Evolutionary conservation across 345 rosid genomes (phyloP).

Genomic region (Ceriops decandra): DNA sequence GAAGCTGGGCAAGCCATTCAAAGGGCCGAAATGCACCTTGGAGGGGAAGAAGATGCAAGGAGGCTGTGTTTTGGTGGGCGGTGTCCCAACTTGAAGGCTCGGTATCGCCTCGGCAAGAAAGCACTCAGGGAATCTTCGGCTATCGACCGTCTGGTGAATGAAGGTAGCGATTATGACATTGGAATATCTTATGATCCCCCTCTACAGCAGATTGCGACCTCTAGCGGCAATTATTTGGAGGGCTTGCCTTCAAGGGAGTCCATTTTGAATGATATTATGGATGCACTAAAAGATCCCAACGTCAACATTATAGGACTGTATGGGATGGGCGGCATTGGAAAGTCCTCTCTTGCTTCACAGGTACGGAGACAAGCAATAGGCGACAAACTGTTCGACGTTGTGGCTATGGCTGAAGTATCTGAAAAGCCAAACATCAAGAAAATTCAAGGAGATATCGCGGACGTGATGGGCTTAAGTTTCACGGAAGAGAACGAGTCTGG

Average conservation of each 20-base stretch:
- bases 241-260: background rate
- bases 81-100: background rate
- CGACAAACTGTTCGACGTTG: background rate
- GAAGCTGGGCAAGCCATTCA: background rate
- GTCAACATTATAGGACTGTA: background rate
- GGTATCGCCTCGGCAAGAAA: background rate
- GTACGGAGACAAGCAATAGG: background rate
- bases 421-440: background rate
- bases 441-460: constrained; percentile 24
- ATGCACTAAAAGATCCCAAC: background rate
- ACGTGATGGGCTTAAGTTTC: background rate
- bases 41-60: background rate
- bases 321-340: constrained; percentile 11
- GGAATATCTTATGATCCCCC: too few species aligned
- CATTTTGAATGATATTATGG: background rate
- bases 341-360: background rate
- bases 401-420: constrained; percentile 4
- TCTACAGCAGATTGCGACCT: background rate
- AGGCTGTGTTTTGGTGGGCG: constrained; percentile 1
- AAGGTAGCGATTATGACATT: too few species aligned
- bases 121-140: background rate
- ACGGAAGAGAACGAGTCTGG: background rate
- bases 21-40: background rate
- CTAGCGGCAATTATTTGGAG: background rate
- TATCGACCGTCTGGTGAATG: background rate